These are phyloP conservation scores for Candida tibetensis DNA, from an alignment of 805 yeast species.

Conservation along the genomic window DNA sequence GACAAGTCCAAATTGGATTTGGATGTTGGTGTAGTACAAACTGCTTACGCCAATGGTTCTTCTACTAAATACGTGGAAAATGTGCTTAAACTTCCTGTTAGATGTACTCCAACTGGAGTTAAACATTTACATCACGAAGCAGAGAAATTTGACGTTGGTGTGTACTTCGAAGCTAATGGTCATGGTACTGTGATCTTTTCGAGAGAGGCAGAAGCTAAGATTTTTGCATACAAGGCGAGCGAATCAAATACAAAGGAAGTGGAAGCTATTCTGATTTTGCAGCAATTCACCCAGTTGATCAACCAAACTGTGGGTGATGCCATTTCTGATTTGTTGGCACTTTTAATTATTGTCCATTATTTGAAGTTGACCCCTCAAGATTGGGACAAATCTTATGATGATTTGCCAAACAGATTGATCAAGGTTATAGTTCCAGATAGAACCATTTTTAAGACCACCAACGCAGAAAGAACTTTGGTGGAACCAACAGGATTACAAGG, in stretches of 20 bases:
- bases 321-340: slow-evolving; percentile 82
- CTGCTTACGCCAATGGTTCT: slow-evolving; percentile 96
- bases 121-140: slow-evolving; percentile 95
- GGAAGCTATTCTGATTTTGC: slow-evolving; percentile 52
- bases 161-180: slow-evolving; percentile 98
- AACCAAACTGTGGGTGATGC: slow-evolving; percentile 99
- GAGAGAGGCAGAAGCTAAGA: slow-evolving; percentile 39
- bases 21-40: slow-evolving; percentile 83
- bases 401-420: slow-evolving; percentile 80
- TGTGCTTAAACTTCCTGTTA: slow-evolving; percentile 68
- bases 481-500: slow-evolving; percentile 77
- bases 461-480: slow-evolving; percentile 82
- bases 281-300: slow-evolving; percentile 65
- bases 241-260: slow-evolving; percentile 38
- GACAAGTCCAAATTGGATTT: slow-evolving; percentile 44
- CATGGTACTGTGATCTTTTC: slow-evolving; percentile 94
- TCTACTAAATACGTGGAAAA: slow-evolving; percentile 71
- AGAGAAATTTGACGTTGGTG: slow-evolving; percentile 79
- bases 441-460: slow-evolving; percentile 72
- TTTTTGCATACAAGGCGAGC: slow-evolving; percentile 31
- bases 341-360: slow-evolving; percentile 59
- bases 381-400: slow-evolving; percentile 79
- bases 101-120: slow-evolving; percentile 93
- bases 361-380: slow-evolving; percentile 56
- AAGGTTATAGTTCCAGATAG: slow-evolving; percentile 86